Base-by-base conservation (phyloP, 2,329 filamentous ascomycete species). In the Pyrenochaeta sp. region DNA sequence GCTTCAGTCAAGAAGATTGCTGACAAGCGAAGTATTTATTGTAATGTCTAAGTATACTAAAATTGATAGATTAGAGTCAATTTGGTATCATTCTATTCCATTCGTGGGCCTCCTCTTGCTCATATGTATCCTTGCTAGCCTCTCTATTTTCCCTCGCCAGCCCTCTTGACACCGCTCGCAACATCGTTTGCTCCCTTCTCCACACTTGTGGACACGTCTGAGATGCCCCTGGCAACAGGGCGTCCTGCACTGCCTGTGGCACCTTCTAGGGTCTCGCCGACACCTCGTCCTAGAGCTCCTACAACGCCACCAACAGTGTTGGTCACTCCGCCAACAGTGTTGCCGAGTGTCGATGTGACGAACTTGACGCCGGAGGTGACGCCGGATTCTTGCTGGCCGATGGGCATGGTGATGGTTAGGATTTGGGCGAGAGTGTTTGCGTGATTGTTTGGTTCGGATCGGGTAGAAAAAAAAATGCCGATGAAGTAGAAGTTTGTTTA, bases 271-370 rank as follows among this genome's bases (percentile, higher is more conserved):
- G 78, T 80, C 59, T 80, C 77, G 32, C 78, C 79, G 20, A 80
- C 60, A 15, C 78, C 79, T 30, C 76, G 68, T 35, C 79, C 79
- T 11, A 77, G 65, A 12, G 78, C 75, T 39, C 79, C 83, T 12
- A 84, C 79, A 1, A 85, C 77, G 27, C 82, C 81, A 12, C 83
- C 83, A 2, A 81, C 75, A 2, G 82, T 85, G 54, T 81, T 80
- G 6, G 81, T 78, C 15, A 84, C 70, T 31, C 83, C 83, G n/a
- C 82, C 82, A 35, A 74, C 78, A 0, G 80, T 80, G 66, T 85
- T 85, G 44, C 83, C 83, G 21, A 84, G 69, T 1, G 83, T 83
- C 1, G 80, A 83, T 4, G 82, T 85, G 44, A 83, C 81, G 60
- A 83, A 83, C 60, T 82, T 83, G 49, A 83, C 78, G 50, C 82